Evolutionary conservation across 768 basidiomycete species (phyloP), one percentile per base, ranked within the genome.

Genomic region (Phanerochaete carnosa): DNA sequence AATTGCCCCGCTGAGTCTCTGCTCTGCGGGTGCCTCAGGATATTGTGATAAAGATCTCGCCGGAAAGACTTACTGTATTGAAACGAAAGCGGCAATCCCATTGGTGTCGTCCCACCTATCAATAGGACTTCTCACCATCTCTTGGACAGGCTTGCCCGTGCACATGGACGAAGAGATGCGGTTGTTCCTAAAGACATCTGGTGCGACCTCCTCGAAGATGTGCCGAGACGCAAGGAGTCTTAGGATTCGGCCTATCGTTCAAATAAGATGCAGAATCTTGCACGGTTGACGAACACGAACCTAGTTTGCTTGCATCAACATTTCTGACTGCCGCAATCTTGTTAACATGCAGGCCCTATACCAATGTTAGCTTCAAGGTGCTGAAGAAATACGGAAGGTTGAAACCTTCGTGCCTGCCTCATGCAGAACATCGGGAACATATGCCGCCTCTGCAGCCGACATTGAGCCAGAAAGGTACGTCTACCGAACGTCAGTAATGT

Each of bases 171-270:
- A n/a, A n/a, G n/a, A n/a, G n/a, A n/a, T n/a, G n/a, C n/a, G n/a
- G n/a, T n/a, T n/a, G n/a, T n/a, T n/a, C n/a, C n/a, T n/a, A n/a
- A n/a, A n/a, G n/a, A n/a, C n/a, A n/a, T n/a, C n/a, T n/a, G n/a
- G n/a, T n/a, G n/a, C n/a, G n/a, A n/a, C n/a, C n/a, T n/a, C n/a
- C n/a, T n/a, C n/a, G n/a, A n/a, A n/a, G n/a, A n/a, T n/a, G n/a
- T n/a, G n/a, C n/a, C n/a, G n/a, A n/a, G 70, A 64, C 3, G 71
- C 65, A 13, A 75, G 64, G 15, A 66, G 59, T 7, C 74, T 67
- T 22, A 75, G 54, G 16, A 70, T 63, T 12, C 75, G 66, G 11
- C 62, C 71, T 74, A 54, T n/a, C n/a, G n/a, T n/a, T n/a, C n/a
- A n/a, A n/a, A n/a, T n/a, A n/a, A n/a, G n/a, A n/a, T n/a, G n/a